These are phyloP conservation scores for Acacia acuminata DNA, from an alignment of 306 rosid genomes.

Conservation along the genomic window DNA sequence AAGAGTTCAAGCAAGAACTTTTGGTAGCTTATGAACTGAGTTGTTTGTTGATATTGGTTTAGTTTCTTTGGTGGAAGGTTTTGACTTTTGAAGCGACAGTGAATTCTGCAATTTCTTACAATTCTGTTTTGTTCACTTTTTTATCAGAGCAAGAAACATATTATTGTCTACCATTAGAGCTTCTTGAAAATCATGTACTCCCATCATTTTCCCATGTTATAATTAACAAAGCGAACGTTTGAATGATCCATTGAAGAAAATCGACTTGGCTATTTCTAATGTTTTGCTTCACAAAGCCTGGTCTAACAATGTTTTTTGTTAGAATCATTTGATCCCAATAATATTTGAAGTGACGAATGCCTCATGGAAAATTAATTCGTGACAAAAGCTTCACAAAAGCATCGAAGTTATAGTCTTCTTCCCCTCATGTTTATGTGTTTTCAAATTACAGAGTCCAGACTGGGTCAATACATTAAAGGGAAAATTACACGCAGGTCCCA, in stretches of 20 bases:
- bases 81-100: not conserved
- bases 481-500: no score
- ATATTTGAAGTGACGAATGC: constrained; percentile 19
- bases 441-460: not conserved
- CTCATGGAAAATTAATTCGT: constrained; percentile 1
- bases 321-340: not conserved
- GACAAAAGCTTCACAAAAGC: not conserved
- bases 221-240: not conserved
- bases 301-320: not conserved
- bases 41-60: not conserved
- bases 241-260: constrained; percentile 6
- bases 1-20: not conserved
- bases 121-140: not conserved
- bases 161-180: not conserved
- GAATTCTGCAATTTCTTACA: not conserved
- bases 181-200: constrained; percentile 1
- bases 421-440: not conserved
- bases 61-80: not conserved
- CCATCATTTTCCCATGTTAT: not conserved
- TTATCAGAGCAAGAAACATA: not conserved
- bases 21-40: not conserved
- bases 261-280: constrained; percentile 1
- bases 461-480: no score
- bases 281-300: constrained; percentile 5
- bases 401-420: not conserved